Evolutionary conservation across 352 stramenopile genomes (phyloP), one percentile per base, ranked within the genome.

Genomic region (Phytophthora nicotianae): DNA sequence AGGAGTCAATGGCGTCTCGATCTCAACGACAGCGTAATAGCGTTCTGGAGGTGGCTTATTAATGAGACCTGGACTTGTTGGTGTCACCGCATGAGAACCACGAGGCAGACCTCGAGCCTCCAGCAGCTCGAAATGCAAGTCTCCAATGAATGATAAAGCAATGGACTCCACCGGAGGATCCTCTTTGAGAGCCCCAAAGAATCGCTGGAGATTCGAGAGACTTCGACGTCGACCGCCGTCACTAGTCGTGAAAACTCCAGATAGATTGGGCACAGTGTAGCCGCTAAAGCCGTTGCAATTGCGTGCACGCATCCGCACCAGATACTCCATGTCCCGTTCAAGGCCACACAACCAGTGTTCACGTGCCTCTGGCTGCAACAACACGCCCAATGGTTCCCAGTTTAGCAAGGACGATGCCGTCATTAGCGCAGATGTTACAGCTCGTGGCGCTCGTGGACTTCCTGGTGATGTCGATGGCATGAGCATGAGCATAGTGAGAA

Each of bases 281-380:
- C 73, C 66, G 37, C 82, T 82, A 47, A 75, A 80, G 2, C 82
- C 82, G 45, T 91, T 90, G 7, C 80, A 72, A 50, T 91, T 91
- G 9, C 77, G 68, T 1, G 70, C 65, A 14, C 79, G 70, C 61
- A 91, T 78, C 6, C 82, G 78, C 2, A 91, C 62, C 24, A 89
- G 67, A 19, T 91, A 90, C 33, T 89, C 82, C 1, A 67, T 80
- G 27, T 81, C 76, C 49, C 57, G 64, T 10, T 89, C 77, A 3
- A 91, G 74, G 1, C 70, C 72, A 14, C 68, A 68, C 16, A 91
- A 45, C 79, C 79, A 89, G 57, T 89, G 77, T 20, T 88, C 78
- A n/a, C 49, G 67, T 13, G 79, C 78, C 14, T 74, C 57, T 10
- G 80, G 52, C n/a, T 82, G 65, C 32, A 91, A 74, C 16, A 77